phyloP scores from a whole-genome alignment of 495 filamentous ascomycete species.

The Neurospora sp. region DNA sequence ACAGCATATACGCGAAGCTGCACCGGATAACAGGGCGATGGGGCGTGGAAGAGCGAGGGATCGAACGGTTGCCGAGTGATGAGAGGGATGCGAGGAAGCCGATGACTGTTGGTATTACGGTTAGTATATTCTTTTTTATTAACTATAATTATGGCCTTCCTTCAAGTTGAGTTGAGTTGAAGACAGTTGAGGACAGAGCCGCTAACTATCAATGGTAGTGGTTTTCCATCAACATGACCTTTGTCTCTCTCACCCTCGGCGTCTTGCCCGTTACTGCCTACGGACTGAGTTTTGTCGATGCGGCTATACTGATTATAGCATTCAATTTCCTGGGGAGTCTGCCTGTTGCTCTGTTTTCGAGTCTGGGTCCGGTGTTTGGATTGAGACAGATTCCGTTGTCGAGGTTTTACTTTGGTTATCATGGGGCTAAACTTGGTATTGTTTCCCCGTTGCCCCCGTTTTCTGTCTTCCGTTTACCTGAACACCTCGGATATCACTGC shows the following conservation, averaged over 20 bases:
- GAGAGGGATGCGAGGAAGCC: constrained; percentile 60
- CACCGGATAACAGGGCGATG: constrained; percentile 60
- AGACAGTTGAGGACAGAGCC: not conserved
- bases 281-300: constrained; percentile 62
- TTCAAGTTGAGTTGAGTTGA: not conserved
- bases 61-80: constrained; percentile 67
- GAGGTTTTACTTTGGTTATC: constrained; percentile 71
- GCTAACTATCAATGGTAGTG: constrained; percentile 42
- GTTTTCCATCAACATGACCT: constrained; percentile 77
- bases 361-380: constrained; percentile 68
- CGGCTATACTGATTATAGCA: constrained; percentile 61
- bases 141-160: no score
- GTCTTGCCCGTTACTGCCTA: constrained; percentile 60
- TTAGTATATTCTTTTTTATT: constrained; percentile 25
- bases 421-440: constrained; percentile 58
- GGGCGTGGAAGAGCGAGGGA: constrained; percentile 68
- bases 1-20: constrained; percentile 52
- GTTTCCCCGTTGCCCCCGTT: not conserved
- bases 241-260: constrained; percentile 73
- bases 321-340: constrained; percentile 67
- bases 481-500: no score
- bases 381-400: constrained; percentile 82
- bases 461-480: no score
- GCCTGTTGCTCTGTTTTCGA: constrained; percentile 71
- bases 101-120: constrained; percentile 65